Conservation (phyloP, 1,139 yeast species). For the Groenewaldozyma sp. region DNA sequence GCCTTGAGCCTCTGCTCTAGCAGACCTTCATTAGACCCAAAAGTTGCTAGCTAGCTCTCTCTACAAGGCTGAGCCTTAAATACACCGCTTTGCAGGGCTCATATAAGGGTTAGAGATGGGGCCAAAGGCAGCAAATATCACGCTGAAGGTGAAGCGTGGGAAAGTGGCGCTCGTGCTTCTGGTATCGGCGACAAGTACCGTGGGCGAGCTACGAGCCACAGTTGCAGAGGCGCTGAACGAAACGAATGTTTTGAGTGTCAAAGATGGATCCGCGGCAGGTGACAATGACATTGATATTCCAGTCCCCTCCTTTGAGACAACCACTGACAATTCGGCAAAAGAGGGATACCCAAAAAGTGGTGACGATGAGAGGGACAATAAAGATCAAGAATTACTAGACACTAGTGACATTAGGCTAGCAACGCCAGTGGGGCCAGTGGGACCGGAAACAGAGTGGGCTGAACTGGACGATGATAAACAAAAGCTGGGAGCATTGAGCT, state of each 20-base stretch:
- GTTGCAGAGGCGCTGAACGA: slow-evolving; percentile 13
- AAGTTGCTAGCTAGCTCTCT: too few species aligned
- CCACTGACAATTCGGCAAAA: too few species aligned
- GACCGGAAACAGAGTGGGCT: slow-evolving; percentile 14
- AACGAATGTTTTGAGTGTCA: slow-evolving; percentile 6
- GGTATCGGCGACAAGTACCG: slow-evolving; percentile 7
- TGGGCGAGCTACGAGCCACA: slow-evolving; percentile 6
- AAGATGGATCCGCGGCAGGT: slow-evolving; percentile 6
- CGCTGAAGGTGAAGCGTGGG: slow-evolving; percentile 13
- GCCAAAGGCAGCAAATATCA: slow-evolving; percentile 7
- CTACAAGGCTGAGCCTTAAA: too few species aligned
- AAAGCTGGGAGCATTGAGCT: slow-evolving; percentile 12
- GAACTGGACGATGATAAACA: slow-evolving; percentile 13
- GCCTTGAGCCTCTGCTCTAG: too few species aligned
- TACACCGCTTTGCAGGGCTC: too few species aligned
- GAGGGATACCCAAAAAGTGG: too few species aligned
- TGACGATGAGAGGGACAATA: too few species aligned
- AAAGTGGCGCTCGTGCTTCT: slow-evolving; percentile 11
- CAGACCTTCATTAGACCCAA: too few species aligned
- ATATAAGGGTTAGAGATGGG: slow-evolving; percentile 7
- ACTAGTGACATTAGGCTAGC: too few species aligned
- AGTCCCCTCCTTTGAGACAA: slow-evolving; percentile 17
- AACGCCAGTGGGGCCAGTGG: too few species aligned
- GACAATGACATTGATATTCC: slow-evolving; percentile 17
- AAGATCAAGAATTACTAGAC: too few species aligned